Conservation (phyloP, 2,329 filamentous ascomycete species). For the Trichoderma sp. region DNA sequence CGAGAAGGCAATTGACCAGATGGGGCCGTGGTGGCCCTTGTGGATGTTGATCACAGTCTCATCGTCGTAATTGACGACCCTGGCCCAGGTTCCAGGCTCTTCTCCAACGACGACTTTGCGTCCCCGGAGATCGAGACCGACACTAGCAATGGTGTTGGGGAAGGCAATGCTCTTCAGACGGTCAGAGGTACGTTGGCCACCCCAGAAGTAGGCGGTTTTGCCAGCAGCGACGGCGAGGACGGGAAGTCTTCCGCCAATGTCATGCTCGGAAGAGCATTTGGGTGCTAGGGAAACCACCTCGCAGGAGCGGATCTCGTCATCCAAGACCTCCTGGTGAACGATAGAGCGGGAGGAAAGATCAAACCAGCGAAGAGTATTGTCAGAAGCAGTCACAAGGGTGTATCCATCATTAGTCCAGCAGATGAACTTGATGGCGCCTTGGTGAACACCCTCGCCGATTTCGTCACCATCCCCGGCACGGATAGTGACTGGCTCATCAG, state of each 20-base stretch:
- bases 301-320: constrained; percentile 86
- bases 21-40: constrained; percentile 95
- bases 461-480: constrained; percentile 72
- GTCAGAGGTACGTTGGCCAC: constrained; percentile 68
- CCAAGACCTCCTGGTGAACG: constrained; percentile 75
- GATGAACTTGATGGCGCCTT: constrained; percentile 90
- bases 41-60: constrained; percentile 79
- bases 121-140: constrained; percentile 79
- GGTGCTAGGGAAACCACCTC: constrained; percentile 75
- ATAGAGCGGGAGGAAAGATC: constrained; percentile 77
- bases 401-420: constrained; percentile 91
- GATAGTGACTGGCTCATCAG: constrained; percentile 49
- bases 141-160: constrained; percentile 84
- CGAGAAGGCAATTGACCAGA: constrained; percentile 94
- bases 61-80: constrained; percentile 86
- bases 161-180: constrained; percentile 79
- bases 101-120: constrained; percentile 88
- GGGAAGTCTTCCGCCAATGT: constrained; percentile 67
- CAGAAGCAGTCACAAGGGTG: constrained; percentile 85
- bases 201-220: constrained; percentile 91
- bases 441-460: constrained; percentile 82
- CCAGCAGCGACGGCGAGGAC: constrained; percentile 91
- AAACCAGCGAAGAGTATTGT: constrained; percentile 93
- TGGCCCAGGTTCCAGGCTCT: constrained; percentile 93
- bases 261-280: constrained; percentile 58